A percentile compares a stretch with the other conserved stretches of the same genome.
Evolutionary conservation across 306 rosid species (phyloP).

Genomic region (Trichosanthes truncata): DNA sequence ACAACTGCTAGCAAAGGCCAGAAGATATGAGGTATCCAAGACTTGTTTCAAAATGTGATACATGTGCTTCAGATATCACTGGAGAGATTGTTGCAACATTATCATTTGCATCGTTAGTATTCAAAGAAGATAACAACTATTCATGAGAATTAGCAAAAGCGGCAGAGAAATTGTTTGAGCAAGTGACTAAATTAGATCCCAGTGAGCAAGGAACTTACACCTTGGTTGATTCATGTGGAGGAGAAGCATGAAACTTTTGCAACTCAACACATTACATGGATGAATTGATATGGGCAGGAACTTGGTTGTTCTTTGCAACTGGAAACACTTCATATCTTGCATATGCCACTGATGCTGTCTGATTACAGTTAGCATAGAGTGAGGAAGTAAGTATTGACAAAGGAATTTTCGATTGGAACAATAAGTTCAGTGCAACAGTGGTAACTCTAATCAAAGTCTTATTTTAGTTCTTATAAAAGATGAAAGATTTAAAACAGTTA

Average conservation of each 20-base stretch:
- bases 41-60: slow-evolving; percentile 46
- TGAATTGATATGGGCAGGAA: slow-evolving; percentile 78
- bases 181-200: slow-evolving; percentile 27
- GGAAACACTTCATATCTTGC: slow-evolving; percentile 33
- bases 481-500: neutral
- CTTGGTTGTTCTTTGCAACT: slow-evolving; percentile 71
- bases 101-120: slow-evolving; percentile 65
- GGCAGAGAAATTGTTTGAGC: slow-evolving; percentile 38
- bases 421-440: slow-evolving; percentile 50
- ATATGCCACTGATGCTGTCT: slow-evolving; percentile 28
- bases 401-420: slow-evolving; percentile 59
- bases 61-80: slow-evolving; percentile 61
- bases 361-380: slow-evolving; percentile 27
- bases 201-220: slow-evolving; percentile 52
- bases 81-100: slow-evolving; percentile 72
- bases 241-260: slow-evolving; percentile 45
- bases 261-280: slow-evolving; percentile 53
- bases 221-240: slow-evolving; percentile 44
- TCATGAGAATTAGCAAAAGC: slow-evolving; percentile 32
- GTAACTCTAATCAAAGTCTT: slow-evolving; percentile 25
- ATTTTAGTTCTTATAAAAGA: neutral
- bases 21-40: slow-evolving; percentile 58
- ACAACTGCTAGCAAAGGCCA: slow-evolving; percentile 73
- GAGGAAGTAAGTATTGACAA: slow-evolving; percentile 33
- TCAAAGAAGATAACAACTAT: slow-evolving; percentile 41